Base-by-base conservation (phyloP, 2,329 filamentous ascomycete species). In the Sporothrix sp. region DNA sequence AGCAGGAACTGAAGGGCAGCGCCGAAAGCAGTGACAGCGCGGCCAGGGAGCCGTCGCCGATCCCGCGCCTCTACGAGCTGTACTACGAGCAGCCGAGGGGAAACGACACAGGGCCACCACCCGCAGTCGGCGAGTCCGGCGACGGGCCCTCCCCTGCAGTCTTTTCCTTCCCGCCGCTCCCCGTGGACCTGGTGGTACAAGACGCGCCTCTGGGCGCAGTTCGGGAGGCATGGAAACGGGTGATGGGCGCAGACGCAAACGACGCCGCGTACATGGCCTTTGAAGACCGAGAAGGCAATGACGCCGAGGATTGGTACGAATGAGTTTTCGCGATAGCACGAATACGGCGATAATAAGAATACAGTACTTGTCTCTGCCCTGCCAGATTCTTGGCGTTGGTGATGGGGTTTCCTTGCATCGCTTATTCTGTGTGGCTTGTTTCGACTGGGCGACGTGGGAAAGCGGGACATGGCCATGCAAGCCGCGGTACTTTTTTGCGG, bases 111-210 rank as follows among this genome's bases (percentile, higher is more conserved):
- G 14, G 2, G 21, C 1, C 25, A 27, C 4, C 14, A 40, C n/a
- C n/a, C n/a, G n/a, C n/a, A n/a, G n/a, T n/a, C n/a, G n/a, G n/a
- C n/a, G n/a, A n/a, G n/a, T n/a, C n/a, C n/a, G n/a, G n/a, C n/a
- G n/a, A n/a, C n/a, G n/a, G n/a, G n/a, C n/a, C n/a, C n/a, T n/a
- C 6, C 25, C 25, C 25, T 28, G 10, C 25, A 28, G 25, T 28
- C 16, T 65, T 83, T 38, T 65, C 69, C 1, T 79, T 93, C 53
- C 73, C 80, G 4, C 68, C 76, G 2, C 62, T 79, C 0, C 72
- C 79, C 3, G 65, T 82, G 8, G 82, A 85, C 56, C 73, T 94
- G 7, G 76, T 84, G 0, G 86, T 95, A 56, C 79, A 88, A 58
- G 91, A 96, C 58, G 62, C 68, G 0, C 69, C 81, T 2, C 66